Percentiles rank a stretch among this genome's conserved stretches.
Conservation (phyloP, 805 yeast genomes). For the Zygosaccharomyces rouxii region DNA sequence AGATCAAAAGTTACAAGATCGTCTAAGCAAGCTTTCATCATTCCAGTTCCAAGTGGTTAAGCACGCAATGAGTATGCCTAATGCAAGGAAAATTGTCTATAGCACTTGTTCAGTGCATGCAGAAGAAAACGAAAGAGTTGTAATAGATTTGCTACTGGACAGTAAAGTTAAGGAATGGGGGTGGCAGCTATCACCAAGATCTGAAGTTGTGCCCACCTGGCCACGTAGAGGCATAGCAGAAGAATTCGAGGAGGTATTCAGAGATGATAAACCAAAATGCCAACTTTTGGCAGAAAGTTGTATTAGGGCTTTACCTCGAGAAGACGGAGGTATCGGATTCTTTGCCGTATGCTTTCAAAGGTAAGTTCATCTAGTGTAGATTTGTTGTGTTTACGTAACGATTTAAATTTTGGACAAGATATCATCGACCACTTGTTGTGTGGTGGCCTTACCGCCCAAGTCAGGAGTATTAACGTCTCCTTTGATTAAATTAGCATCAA, state of each 20-base stretch:
- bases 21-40: slow-evolving; percentile 64
- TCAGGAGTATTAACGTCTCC: slow-evolving; percentile 82
- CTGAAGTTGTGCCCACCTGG: slow-evolving; percentile 78
- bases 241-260: slow-evolving; percentile 55
- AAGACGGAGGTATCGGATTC: slow-evolving; percentile 98
- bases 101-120: slow-evolving; percentile 95
- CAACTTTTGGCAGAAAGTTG: slow-evolving; percentile 74
- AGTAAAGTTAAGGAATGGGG: slow-evolving; percentile 58
- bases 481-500: slow-evolving; percentile 84
- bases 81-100: slow-evolving; percentile 73
- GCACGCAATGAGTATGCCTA: slow-evolving; percentile 82
- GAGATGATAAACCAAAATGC: slow-evolving; percentile 40
- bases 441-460: slow-evolving; percentile 84
- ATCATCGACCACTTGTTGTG: slow-evolving; percentile 84
- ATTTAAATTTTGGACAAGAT: slow-evolving; percentile 43
- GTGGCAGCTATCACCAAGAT: slow-evolving; percentile 64
- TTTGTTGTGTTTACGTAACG: not conserved
- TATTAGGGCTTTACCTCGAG: slow-evolving; percentile 76
- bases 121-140: slow-evolving; percentile 92
- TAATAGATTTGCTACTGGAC: slow-evolving; percentile 68
- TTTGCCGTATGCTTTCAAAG: slow-evolving; percentile 90
- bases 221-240: slow-evolving; percentile 72
- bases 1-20: slow-evolving; percentile 39
- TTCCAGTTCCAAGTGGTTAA: slow-evolving; percentile 85
- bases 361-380: slow-evolving; percentile 6